Conservation (phyloP, 306 rosid species). For the Hippophae gyantsensis region DNA sequence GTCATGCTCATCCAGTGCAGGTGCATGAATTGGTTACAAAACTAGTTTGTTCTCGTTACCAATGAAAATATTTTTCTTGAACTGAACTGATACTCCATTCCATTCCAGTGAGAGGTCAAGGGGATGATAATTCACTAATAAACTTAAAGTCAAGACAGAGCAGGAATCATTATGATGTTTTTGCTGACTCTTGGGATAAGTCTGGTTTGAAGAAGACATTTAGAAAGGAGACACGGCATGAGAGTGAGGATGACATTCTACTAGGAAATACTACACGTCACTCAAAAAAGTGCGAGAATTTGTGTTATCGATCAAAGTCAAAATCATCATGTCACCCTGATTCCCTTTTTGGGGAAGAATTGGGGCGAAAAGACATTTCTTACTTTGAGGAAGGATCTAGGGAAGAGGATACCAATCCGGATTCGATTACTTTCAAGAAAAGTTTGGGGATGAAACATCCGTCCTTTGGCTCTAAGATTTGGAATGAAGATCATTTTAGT, state of each 20-base stretch:
- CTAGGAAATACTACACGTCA: slow-evolving; percentile 10
- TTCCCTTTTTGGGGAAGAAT: slow-evolving; percentile 34
- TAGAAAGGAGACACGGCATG: slow-evolving; percentile 10
- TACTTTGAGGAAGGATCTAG: slow-evolving; percentile 33
- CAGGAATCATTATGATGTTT: slow-evolving; percentile 34
- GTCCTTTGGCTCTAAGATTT: slow-evolving; percentile 28
- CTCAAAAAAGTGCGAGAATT: slow-evolving; percentile 20
- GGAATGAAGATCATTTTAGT: slow-evolving; percentile 38
- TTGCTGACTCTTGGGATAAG: slow-evolving; percentile 27
- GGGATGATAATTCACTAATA: slow-evolving; percentile 28
- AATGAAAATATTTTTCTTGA: not conserved
- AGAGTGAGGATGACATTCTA: slow-evolving; percentile 3
- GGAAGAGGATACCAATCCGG: slow-evolving; percentile 30
- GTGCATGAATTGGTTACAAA: slow-evolving; percentile 20
- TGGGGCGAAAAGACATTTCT: slow-evolving; percentile 22
- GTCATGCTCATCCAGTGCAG: slow-evolving; percentile 76
- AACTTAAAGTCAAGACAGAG: slow-evolving; percentile 28
- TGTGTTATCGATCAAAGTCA: slow-evolving; percentile 30
- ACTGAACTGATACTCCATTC: slow-evolving; percentile 12
- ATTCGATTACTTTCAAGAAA: slow-evolving; percentile 30
- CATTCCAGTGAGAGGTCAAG: slow-evolving; percentile 49
- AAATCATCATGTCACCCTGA: slow-evolving; percentile 35
- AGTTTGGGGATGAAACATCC: slow-evolving; percentile 34
- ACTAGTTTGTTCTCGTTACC: not conserved
- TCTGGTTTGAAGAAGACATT: slow-evolving; percentile 20